Percentiles rank a stretch among this genome's conserved stretches.
Evolutionary conservation across 164 flowering plant species (phyloP).

Genomic region (Dillenia turbinata): DNA sequence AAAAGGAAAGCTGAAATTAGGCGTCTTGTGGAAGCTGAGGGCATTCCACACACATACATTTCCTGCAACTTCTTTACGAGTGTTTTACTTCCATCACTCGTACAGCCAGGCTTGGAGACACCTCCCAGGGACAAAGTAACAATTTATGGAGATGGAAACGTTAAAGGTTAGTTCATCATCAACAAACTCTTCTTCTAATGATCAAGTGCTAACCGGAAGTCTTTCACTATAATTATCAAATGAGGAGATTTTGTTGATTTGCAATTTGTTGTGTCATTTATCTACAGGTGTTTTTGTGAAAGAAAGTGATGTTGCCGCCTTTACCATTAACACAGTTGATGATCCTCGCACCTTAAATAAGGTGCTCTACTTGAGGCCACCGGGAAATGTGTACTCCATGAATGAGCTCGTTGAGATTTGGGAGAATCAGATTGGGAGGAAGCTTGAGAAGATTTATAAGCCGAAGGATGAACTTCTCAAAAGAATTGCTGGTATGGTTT

Average conservation of each 20-base stretch:
- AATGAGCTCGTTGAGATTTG: constrained; percentile 77
- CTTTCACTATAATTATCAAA: no score
- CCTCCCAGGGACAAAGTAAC: constrained; percentile 76
- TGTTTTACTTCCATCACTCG: constrained; percentile 74
- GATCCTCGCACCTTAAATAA: constrained; percentile 77
- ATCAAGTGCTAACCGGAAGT: no score
- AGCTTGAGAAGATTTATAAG: constrained; percentile 51
- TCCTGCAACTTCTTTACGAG: constrained; percentile 69
- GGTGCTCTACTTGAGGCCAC: constrained; percentile 68
- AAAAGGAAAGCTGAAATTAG: constrained; percentile 64
- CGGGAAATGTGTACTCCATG: constrained; percentile 73
- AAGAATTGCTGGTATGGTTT: constrained; percentile 51
- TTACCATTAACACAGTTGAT: constrained; percentile 69
- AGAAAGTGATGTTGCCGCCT: constrained; percentile 72
- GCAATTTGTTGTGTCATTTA: constrained; percentile 4
- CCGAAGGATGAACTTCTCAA: constrained; percentile 59
- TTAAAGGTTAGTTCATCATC: constrained; percentile 44
- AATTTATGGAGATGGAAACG: constrained; percentile 76
- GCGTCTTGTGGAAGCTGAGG: constrained; percentile 55
- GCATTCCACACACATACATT: constrained; percentile 67
- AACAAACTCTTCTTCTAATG: neutral
- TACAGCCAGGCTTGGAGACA: constrained; percentile 53
- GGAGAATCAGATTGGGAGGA: constrained; percentile 75
- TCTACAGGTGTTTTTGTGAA: constrained; percentile 66
- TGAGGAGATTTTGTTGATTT: neutral